These are phyloP conservation scores for Thermoascus crustaceus DNA, from an alignment of 2,329 filamentous ascomycete genomes.

Conservation along the genomic window DNA sequence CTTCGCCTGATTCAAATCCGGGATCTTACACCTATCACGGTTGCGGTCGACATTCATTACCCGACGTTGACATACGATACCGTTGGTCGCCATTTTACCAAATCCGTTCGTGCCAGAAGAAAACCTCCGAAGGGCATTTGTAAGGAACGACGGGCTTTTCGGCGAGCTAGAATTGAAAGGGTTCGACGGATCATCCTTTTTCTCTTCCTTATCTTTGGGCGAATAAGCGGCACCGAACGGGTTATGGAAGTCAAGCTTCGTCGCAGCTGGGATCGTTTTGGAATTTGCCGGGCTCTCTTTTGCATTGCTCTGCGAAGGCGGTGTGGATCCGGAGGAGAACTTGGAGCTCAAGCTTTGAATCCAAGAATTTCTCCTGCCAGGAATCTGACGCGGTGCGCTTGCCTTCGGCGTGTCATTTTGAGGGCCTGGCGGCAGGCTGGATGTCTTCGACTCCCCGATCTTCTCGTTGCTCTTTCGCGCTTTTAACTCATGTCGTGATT, in stretches of 20 bases:
- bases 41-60: conserved; percentile 78
- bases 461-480: background rate
- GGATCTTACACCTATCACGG: conserved; percentile 69
- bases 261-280: conserved; percentile 24
- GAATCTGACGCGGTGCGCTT: conserved; percentile 20
- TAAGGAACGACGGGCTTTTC: conserved; percentile 65
- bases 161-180: conserved; percentile 57
- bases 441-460: conserved; percentile 11
- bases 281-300: conserved; percentile 22
- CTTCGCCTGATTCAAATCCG: conserved; percentile 71
- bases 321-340: conserved; percentile 57
- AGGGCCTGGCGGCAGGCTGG: conserved; percentile 13
- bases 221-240: conserved; percentile 38
- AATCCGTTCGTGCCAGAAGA: conserved; percentile 53
- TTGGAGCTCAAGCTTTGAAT: conserved; percentile 89
- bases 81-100: conserved; percentile 47
- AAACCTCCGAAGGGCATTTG: conserved; percentile 70
- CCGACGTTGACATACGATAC: conserved; percentile 68
- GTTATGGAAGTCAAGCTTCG: conserved; percentile 32
- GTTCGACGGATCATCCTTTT: conserved; percentile 25
- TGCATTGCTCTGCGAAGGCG: conserved; percentile 28
- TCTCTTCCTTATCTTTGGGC: conserved; percentile 37
- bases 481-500: background rate
- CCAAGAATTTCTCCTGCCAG: conserved; percentile 69
- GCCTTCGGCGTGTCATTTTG: conserved; percentile 23